Evolutionary conservation across 23 red algal species (phyloP), one percentile per base, ranked within the genome.

Genomic region (Gracilariopsis chorda): DNA sequence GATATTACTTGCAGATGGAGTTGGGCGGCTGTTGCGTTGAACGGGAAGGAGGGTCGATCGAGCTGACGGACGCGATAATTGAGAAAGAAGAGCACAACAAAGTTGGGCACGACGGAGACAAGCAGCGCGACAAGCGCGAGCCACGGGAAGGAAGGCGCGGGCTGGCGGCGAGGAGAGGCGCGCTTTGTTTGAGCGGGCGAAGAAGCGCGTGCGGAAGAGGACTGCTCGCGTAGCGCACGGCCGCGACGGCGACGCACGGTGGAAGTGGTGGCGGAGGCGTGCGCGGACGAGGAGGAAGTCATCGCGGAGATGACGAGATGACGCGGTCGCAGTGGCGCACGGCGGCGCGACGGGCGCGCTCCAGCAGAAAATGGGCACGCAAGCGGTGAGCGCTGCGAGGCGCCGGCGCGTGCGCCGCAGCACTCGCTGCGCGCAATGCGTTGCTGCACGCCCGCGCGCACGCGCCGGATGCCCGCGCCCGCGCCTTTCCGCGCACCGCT

Each of bases 1-100:
- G 64, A 62, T 4, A 93, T 46, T 17, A 45, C 32, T 37, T 67
- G 52, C 40, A 93, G 36, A 65, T 93, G 90, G 12, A 25, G 21
- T 58, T 77, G 21, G 23, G 80, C 87, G 51, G 35, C 76, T 20
- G 19, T 49, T 0, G 56, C 39, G 67, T 56, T 23, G 48, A 48
- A 71, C 6, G 65, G 65, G 17, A 23, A 78, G 23, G 14, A 33
- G 24, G 19, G 35, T 42, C n/a, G 35, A 20, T 16, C 10, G 7
- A 70, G 1, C 5, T 70, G 63, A n/a, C 23, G 20, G n/a, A 70
- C 34, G 43, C 63, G 34, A 28, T 42, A 41, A n/a, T 70, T 70
- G 14, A 70, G 24, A 10, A 70, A 34, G 6, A 42, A 16, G 25
- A 70, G 63, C 20, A 39, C 3, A 3, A 30, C 20, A 20, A 70